phyloP scores from a whole-genome alignment of 345 rosid species.

The Populus davidiana region DNA sequence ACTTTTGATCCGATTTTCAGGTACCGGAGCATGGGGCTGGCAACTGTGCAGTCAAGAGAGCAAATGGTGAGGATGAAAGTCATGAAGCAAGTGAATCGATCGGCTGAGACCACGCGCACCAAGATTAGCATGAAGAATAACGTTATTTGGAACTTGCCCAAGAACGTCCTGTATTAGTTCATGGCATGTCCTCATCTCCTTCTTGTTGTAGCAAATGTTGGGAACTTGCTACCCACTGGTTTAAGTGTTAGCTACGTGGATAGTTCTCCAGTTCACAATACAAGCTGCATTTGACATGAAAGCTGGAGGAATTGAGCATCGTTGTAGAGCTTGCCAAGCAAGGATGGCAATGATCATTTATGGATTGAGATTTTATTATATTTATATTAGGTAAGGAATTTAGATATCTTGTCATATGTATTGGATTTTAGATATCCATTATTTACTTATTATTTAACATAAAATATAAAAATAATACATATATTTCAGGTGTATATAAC shows the following conservation, averaged over 20 bases:
- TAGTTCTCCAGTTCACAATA: not conserved
- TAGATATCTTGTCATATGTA: too few species aligned
- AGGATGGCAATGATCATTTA: not conserved
- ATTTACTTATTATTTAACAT: too few species aligned
- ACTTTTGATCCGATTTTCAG: conserved; percentile 29
- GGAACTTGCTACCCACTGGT: not conserved
- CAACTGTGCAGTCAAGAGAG: conserved; percentile 69
- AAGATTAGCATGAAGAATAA: conserved; percentile 83
- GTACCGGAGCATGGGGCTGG: conserved; percentile 84
- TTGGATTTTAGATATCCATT: too few species aligned
- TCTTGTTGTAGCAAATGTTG: not conserved
- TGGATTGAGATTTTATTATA: too few species aligned
- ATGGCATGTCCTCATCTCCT: not conserved
- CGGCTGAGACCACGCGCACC: conserved; percentile 66
- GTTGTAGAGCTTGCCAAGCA: not conserved
- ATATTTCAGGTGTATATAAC: too few species aligned
- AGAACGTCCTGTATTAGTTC: conserved; percentile 63
- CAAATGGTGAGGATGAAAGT: conserved; percentile 74
- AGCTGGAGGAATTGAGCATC: not conserved
- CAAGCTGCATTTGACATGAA: too few species aligned
- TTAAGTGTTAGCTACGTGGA: not conserved
- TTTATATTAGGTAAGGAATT: too few species aligned
- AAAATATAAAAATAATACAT: too few species aligned
- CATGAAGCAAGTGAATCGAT: conserved; percentile 59
- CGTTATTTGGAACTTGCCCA: conserved; percentile 76